Evolutionary conservation across 1,284 basidiomycete genomes (phyloP).

Genomic region (Leucoagaricus sp.): DNA sequence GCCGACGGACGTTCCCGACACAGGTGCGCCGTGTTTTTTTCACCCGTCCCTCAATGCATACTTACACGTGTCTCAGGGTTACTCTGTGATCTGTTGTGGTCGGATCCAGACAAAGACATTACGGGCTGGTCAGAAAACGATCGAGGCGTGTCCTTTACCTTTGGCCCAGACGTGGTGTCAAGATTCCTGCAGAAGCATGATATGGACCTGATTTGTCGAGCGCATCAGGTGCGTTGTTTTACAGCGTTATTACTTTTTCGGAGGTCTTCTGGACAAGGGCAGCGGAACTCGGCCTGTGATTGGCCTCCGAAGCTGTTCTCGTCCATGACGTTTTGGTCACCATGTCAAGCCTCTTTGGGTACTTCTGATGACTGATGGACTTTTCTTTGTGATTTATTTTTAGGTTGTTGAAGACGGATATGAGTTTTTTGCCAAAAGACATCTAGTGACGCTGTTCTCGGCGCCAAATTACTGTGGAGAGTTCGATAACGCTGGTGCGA

Average conservation of each 20-base stretch:
- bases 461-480: conserved; percentile 98
- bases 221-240: conserved; percentile 80
- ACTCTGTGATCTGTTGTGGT: conserved; percentile 97
- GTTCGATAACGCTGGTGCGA: conserved; percentile 99
- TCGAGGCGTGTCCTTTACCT: conserved; percentile 97
- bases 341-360: not conserved
- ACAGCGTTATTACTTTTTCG: conserved; percentile 6
- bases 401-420: conserved; percentile 99
- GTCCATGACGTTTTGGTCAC: conserved; percentile 7
- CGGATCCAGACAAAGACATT: conserved; percentile 99
- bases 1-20: conserved; percentile 98
- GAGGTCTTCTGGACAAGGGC: not conserved
- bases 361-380: conserved; percentile 9
- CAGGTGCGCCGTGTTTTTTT: conserved; percentile 56
- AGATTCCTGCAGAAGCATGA: conserved; percentile 99
- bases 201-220: conserved; percentile 99
- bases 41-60: conserved; percentile 1
- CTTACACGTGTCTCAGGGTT: conserved; percentile 54
- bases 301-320: not conserved
- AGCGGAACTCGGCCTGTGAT: conserved; percentile 6
- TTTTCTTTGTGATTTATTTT: conserved; percentile 15
- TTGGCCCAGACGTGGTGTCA: conserved; percentile 97
- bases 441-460: conserved; percentile 96
- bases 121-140: conserved; percentile 99
- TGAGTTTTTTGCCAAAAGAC: conserved; percentile 98